Evolutionary conservation across 805 yeast genomes (phyloP).

Genomic region (Ogataea paradorogensis): DNA sequence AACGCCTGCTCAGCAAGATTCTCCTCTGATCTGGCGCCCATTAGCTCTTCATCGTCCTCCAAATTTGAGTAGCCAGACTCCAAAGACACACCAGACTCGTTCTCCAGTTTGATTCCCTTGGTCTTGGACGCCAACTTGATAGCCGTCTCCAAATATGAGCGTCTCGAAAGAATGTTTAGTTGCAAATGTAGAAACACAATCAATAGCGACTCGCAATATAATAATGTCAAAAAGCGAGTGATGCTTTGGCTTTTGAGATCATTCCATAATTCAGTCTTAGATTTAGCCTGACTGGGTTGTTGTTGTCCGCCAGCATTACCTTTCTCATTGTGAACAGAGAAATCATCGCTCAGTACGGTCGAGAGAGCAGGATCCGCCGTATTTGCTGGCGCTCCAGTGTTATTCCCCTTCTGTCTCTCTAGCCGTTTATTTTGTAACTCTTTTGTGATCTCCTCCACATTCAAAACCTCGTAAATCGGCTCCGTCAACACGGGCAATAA

Average conservation of each 20-base stretch:
- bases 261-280: constrained; percentile 77
- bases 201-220: constrained; percentile 66
- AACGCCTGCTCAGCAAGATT: constrained; percentile 75
- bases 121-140: constrained; percentile 58
- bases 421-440: constrained; percentile 62
- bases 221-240: constrained; percentile 66
- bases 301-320: constrained; percentile 5
- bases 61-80: constrained; percentile 19
- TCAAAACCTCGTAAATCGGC: constrained; percentile 58
- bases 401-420: constrained; percentile 22
- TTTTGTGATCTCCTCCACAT: constrained; percentile 71
- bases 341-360: constrained; percentile 38
- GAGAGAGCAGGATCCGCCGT: constrained; percentile 22
- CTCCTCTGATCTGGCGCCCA: constrained; percentile 28
- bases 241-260: constrained; percentile 73
- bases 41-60: constrained; percentile 25
- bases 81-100: constrained; percentile 17
- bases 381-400: constrained; percentile 7
- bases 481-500: constrained; percentile 72
- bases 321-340: constrained; percentile 31
- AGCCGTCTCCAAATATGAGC: constrained; percentile 79
- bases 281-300: constrained; percentile 29
- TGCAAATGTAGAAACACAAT: constrained; percentile 82
- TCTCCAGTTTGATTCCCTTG: constrained; percentile 33
- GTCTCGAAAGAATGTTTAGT: constrained; percentile 82